phyloP scores from a whole-genome alignment of 192 early-diverging fungal species.

The Backusella parvicylindrica region DNA sequence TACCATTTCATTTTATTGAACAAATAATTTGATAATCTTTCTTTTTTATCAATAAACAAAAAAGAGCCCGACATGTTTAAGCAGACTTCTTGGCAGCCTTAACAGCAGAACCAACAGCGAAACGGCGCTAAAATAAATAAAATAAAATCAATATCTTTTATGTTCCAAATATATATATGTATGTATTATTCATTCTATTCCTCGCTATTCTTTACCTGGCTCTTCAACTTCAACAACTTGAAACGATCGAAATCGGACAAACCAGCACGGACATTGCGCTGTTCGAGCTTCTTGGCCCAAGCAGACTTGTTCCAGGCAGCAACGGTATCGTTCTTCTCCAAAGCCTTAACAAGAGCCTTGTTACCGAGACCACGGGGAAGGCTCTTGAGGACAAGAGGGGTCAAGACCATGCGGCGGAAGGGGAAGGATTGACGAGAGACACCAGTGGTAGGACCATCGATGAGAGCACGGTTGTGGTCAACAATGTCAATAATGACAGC shows the following conservation, averaged over 20 bases:
- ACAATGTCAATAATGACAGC: conserved; percentile 99
- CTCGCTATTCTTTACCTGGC: conserved; percentile 66
- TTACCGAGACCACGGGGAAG: conserved; percentile 82
- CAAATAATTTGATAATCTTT: conserved; percentile 2
- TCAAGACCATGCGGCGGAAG: conserved; percentile 91
- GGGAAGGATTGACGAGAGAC: conserved; percentile 83
- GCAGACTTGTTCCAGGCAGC: conserved; percentile 83
- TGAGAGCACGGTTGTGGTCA: conserved; percentile 96
- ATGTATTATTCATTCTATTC: neutral
- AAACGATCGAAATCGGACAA: conserved; percentile 97
- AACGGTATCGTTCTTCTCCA: conserved; percentile 82
- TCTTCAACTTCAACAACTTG: conserved; percentile 94
- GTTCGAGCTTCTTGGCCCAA: conserved; percentile 96
- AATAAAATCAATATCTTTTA: neutral
- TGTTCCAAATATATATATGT: neutral
- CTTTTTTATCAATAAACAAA: conserved; percentile 17
- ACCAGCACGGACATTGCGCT: conserved; percentile 71
- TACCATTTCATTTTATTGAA: neutral
- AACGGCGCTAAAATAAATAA: conserved; percentile 4
- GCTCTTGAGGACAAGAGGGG: conserved; percentile 80
- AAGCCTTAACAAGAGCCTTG: conserved; percentile 69
- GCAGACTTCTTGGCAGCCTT: conserved; percentile 4
- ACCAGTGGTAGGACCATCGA: conserved; percentile 96
- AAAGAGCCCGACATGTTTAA: conserved; percentile 9
- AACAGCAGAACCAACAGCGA: conserved; percentile 9